These are phyloP conservation scores for Quercus glauca DNA, from an alignment of 306 rosid genomes.

Conservation along the genomic window DNA sequence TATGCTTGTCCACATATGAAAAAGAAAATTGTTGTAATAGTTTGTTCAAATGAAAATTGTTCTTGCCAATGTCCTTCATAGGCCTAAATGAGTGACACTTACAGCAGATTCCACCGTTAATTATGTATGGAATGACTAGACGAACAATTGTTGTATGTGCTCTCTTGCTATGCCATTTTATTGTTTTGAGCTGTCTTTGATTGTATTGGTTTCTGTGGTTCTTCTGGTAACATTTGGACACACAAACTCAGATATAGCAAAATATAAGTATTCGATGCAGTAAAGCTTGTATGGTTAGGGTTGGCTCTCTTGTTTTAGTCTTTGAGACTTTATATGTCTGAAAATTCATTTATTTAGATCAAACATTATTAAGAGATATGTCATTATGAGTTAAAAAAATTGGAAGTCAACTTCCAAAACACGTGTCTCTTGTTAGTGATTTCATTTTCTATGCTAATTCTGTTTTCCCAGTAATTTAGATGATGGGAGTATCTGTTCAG, in stretches of 20 bases:
- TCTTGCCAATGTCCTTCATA: neutral
- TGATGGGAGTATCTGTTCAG: neutral
- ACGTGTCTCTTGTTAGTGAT: neutral
- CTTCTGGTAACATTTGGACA: neutral
- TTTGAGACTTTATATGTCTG: neutral
- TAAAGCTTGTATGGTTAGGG: neutral
- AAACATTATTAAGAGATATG: neutral
- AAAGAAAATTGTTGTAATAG: neutral
- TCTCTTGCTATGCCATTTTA: neutral
- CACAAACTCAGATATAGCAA: neutral
- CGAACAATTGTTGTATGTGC: neutral
- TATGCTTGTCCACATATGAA: neutral
- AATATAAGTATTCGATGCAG: neutral
- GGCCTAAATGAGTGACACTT: neutral
- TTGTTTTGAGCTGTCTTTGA: neutral
- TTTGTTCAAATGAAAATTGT: neutral
- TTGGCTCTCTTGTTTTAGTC: neutral
- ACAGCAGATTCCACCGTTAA: neutral
- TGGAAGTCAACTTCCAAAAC: neutral
- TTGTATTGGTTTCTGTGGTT: neutral
- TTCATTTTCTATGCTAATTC: neutral
- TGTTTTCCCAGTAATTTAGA: neutral
- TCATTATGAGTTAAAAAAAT: neutral
- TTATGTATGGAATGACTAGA: neutral
- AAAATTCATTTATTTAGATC: neutral